Evolutionary conservation across 169 alveolate species (phyloP).

Genomic region (Plasmodium chabaudi): DNA sequence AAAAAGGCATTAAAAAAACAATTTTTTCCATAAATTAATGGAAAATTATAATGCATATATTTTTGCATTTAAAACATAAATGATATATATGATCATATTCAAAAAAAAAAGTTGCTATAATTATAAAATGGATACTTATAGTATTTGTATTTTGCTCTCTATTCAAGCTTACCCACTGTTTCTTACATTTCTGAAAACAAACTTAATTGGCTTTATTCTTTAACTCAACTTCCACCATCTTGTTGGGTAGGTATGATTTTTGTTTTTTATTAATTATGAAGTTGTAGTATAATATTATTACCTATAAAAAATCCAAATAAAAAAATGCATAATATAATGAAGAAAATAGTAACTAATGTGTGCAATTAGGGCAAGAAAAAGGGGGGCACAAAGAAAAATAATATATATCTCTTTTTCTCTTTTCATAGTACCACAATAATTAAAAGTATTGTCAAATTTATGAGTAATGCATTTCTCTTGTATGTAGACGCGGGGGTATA

Average conservation of each 20-base stretch:
- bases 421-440: slow-evolving; percentile 12
- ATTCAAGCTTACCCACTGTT: too few species aligned
- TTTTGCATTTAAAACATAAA: too few species aligned
- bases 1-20: too few species aligned
- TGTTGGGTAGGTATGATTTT: slow-evolving; percentile 25
- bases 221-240: slow-evolving; percentile 40
- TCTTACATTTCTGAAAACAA: too few species aligned
- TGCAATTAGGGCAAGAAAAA: neutral
- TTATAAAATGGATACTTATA: too few species aligned
- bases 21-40: too few species aligned
- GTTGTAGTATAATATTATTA: slow-evolving; percentile 25
- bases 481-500: slow-evolving; percentile 8
- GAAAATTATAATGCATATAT: too few species aligned
- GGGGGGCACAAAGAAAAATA: too few species aligned
- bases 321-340: slow-evolving; percentile 1
- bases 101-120: too few species aligned
- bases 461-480: slow-evolving; percentile 39
- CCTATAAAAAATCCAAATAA: slow-evolving; percentile 12
- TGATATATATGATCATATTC: too few species aligned
- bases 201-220: slow-evolving; percentile 37
- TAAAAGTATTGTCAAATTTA: slow-evolving; percentile 32
- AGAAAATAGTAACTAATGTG: neutral
- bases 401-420: too few species aligned
- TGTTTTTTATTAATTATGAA: slow-evolving; percentile 16
- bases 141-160: too few species aligned